phyloP scores from a whole-genome alignment of 805 yeast species.

The Spathaspora passalidarum region DNA sequence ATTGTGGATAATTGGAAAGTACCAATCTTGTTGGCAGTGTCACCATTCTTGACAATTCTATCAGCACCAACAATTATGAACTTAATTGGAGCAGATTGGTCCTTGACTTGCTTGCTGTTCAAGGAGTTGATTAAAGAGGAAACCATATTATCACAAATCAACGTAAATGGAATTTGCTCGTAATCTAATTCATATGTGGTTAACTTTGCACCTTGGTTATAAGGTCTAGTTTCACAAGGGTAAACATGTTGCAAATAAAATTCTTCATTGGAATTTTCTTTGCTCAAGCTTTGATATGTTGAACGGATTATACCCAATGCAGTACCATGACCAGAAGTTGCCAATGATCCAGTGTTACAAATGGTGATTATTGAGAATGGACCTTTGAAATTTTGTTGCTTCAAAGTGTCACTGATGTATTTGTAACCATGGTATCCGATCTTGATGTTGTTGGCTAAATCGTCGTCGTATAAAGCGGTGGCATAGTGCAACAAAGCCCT shows the following conservation, averaged over 20 bases:
- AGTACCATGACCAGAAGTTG: conserved; percentile 97
- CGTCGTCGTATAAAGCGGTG: conserved; percentile 64
- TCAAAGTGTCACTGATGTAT: conserved; percentile 52
- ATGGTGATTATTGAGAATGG: conserved; percentile 84
- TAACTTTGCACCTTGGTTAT: conserved; percentile 91
- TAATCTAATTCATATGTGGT: conserved; percentile 88
- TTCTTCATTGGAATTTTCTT: conserved; percentile 20
- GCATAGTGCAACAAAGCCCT: conserved; percentile 42
- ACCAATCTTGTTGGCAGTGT: conserved; percentile 95
- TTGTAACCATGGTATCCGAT: conserved; percentile 81
- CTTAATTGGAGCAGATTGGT: conserved; percentile 62
- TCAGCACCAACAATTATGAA: conserved; percentile 95
- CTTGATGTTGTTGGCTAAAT: conserved; percentile 68
- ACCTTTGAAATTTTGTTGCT: conserved; percentile 49
- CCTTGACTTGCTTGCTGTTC: conserved; percentile 20
- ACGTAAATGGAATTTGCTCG: conserved; percentile 82
- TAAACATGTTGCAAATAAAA: conserved; percentile 68
- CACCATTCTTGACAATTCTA: conserved; percentile 89
- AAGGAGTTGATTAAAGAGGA: conserved; percentile 61
- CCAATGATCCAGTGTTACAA: conserved; percentile 95
- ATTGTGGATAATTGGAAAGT: conserved; percentile 83
- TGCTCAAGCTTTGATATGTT: conserved; percentile 45
- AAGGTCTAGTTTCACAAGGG: conserved; percentile 93
- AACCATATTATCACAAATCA: conserved; percentile 90
- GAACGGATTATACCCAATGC: conserved; percentile 91